Percentiles rank a stretch among this genome's conserved stretches.
These are phyloP conservation scores for Magnaporthiopsis poae DNA, from an alignment of 2,329 filamentous ascomycete genomes.

Conservation along the genomic window DNA sequence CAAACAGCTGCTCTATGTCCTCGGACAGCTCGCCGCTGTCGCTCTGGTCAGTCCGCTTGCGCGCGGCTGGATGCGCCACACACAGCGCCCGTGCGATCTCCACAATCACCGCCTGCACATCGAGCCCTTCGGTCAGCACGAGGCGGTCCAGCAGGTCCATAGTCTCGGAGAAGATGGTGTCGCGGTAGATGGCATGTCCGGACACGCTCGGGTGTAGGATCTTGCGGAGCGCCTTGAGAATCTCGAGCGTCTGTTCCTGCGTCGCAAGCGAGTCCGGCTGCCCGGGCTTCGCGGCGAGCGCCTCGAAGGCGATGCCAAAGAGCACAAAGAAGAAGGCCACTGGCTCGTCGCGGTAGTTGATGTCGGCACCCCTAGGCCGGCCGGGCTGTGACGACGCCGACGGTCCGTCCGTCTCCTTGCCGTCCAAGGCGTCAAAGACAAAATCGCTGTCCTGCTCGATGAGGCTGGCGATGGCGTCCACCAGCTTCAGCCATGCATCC, in stretches of 20 bases:
- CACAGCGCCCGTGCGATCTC: conserved; percentile 87
- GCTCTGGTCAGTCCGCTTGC: conserved; percentile 35
- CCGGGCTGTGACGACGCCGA: background rate
- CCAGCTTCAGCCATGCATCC: conserved; percentile 89
- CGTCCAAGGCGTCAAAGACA: conserved; percentile 91
- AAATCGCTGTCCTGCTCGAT: conserved; percentile 97
- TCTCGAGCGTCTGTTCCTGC: conserved; percentile 69
- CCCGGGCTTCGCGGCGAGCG: conserved; percentile 70
- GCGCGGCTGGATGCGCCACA: conserved; percentile 80
- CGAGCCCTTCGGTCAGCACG: conserved; percentile 78
- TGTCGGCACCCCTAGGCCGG: conserved; percentile 56
- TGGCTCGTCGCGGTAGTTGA: conserved; percentile 96
- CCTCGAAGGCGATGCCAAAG: conserved; percentile 92
- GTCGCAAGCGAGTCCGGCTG: conserved; percentile 56
- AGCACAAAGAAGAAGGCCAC: conserved; percentile 98
- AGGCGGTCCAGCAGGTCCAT: conserved; percentile 92
- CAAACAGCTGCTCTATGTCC: conserved; percentile 95
- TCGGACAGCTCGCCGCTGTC: conserved; percentile 72
- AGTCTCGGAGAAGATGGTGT: conserved; percentile 90
- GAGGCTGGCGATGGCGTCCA: conserved; percentile 91
- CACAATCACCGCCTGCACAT: conserved; percentile 85
- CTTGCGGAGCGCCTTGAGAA: conserved; percentile 84
- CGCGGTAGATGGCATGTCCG: conserved; percentile 90
- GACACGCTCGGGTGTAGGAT: conserved; percentile 90
- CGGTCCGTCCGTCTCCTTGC: conserved; percentile 52